These are phyloP conservation scores for Trichopus zeylanicus DNA, from an alignment of 116 monocot genomes.

Conservation along the genomic window DNA sequence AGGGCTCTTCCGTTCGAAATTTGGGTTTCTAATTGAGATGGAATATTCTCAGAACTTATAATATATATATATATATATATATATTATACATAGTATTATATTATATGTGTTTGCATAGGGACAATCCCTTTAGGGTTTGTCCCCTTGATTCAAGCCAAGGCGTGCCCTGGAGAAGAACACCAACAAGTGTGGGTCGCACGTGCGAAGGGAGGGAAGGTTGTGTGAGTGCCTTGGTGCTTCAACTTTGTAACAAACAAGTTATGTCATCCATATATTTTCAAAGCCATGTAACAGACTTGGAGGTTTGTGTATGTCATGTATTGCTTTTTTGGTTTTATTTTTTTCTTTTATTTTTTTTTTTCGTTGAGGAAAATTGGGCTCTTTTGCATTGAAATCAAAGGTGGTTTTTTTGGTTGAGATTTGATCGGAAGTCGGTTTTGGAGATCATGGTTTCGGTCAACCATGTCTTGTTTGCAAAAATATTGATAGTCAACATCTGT, in stretches of 20 bases:
- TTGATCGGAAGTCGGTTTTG: background rate
- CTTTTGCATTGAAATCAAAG: background rate
- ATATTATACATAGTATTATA: too few relatives aligned
- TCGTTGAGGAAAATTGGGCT: background rate
- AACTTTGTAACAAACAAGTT: background rate
- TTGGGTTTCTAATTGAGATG: too few relatives aligned
- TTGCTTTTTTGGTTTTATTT: background rate
- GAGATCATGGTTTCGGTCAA: too few relatives aligned
- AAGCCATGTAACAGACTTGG: conserved; percentile 7
- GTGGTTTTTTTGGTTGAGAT: background rate
- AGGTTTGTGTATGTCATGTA: background rate
- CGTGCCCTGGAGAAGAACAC: conserved; percentile 66
- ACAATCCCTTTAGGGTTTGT: conserved; percentile 47
- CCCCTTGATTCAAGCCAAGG: conserved; percentile 42
- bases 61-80: too few relatives aligned
- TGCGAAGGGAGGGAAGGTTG: conserved; percentile 6
- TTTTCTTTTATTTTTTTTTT: background rate
- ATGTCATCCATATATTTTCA: background rate
- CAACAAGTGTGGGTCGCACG: conserved; percentile 31
- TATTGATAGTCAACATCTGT: too few relatives aligned
- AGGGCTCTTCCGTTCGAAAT: too few relatives aligned
- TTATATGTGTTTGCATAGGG: too few relatives aligned
- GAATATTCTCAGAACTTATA: too few relatives aligned
- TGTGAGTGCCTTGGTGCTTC: background rate
- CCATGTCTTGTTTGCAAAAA: too few relatives aligned